Conservation (phyloP, 2,329 filamentous ascomycete genomes). For the Scytalidium sp. region DNA sequence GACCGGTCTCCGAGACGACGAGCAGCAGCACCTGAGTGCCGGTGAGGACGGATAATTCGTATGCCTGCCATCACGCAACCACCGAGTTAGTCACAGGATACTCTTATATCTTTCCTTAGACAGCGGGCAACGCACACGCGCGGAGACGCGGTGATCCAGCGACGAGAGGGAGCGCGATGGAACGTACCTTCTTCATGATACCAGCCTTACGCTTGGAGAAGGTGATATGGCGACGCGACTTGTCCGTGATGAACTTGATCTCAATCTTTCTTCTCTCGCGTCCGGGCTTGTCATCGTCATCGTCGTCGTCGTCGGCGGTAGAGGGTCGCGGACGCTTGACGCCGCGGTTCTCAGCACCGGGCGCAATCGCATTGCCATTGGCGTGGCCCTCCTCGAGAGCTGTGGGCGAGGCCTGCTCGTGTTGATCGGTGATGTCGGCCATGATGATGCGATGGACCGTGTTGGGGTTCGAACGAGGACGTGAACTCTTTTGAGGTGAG, state of each 20-base stretch:
- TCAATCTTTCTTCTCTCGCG: slow-evolving; percentile 99
- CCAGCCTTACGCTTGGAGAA: slow-evolving; percentile 99
- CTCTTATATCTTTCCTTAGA: too few relatives aligned
- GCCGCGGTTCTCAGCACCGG: slow-evolving; percentile 67
- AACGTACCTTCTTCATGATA: slow-evolving; percentile 98
- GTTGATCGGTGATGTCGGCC: slow-evolving; percentile 78
- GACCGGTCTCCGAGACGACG: slow-evolving; percentile 93
- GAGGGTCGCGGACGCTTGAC: slow-evolving; percentile 86
- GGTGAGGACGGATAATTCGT: slow-evolving; percentile 94
- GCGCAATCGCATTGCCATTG: slow-evolving; percentile 59
- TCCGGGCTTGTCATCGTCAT: slow-evolving; percentile 95
- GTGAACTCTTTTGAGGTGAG: slow-evolving; percentile 28
- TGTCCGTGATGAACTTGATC: slow-evolving; percentile 99
- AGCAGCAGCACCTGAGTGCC: slow-evolving; percentile 96
- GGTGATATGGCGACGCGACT: slow-evolving; percentile 98
- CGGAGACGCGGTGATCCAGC: slow-evolving; percentile 9
- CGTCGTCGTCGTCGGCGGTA: slow-evolving; percentile 88
- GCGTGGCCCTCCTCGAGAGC: slow-evolving; percentile 71
- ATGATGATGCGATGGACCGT: slow-evolving; percentile 40
- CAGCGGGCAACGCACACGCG: too few relatives aligned
- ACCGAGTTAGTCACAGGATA: slow-evolving; percentile 16
- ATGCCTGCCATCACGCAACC: slow-evolving; percentile 60
- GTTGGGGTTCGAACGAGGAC: slow-evolving; percentile 31
- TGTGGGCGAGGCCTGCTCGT: slow-evolving; percentile 72
- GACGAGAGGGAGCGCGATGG: slow-evolving; percentile 19